Base-by-base conservation (phyloP, 2,329 filamentous ascomycete genomes). In the Penicillium sp. region DNA sequence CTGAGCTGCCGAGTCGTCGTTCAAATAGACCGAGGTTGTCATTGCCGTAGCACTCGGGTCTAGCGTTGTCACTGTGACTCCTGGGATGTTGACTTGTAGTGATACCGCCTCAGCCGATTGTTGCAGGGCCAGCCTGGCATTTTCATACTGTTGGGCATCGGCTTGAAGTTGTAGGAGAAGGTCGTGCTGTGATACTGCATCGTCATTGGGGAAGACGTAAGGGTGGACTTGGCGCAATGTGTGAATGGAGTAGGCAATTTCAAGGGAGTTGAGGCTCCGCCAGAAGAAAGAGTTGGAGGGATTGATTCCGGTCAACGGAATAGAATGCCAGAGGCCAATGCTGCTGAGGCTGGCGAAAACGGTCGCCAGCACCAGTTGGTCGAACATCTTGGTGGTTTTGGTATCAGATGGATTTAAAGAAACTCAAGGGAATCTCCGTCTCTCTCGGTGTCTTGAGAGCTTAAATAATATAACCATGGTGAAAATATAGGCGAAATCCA, bases 381-480 rank as follows among this genome's bases (percentile, higher is more conserved):
- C 26, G 10, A 46, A 8, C 48, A 56, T 51, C 1, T 26, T 50
- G 3, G 8, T 34, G 18, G 4, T 11, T 22, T 34, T 2, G 11
- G 16, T 46, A 46, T 46, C 14, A 32, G 20, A n/a, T 29, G 5
- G 14, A 2, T 18, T 20, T 38, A 9, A 48, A 32, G 10, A 26
- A 7, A n/a, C n/a, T 47, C n/a, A 31, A 38, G 24, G 50, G 13
- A 11, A 18, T 32, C 26, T 39, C 50, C 42, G 16, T 31, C 34
- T 39, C 40, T 48, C 34, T 53, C 50, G 43, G 26, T 48, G 43
- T 18, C 34, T 48, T 53, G 50, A 11, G 26, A 16, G 26, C 8
- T 48, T 53, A 38, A 53, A 48, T 53, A 53, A 48, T 53, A 53
- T 39, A 53, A n/a, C 3, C 22, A 20, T 13, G 26, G 29, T 5